Evolutionary conservation across 345 rosid species (phyloP).

Genomic region (Garcia nutans): DNA sequence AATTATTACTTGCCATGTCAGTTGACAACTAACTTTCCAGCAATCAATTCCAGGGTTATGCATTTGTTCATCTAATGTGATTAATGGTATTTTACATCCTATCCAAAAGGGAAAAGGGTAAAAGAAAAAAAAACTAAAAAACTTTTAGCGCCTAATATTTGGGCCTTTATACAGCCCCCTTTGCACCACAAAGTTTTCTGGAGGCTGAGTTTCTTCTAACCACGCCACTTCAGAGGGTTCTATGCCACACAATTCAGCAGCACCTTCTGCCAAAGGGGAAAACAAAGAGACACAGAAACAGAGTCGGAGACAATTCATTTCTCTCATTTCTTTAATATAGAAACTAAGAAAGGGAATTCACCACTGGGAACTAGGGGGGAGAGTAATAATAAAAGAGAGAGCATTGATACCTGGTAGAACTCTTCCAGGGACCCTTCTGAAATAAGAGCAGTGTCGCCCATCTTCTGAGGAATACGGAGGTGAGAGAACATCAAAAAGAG

Average conservation of each 20-base stretch:
- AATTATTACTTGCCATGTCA: conserved; percentile 21
- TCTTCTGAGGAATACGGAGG: conserved; percentile 69
- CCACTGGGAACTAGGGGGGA: too few relatives aligned
- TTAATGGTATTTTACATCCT: conserved; percentile 11
- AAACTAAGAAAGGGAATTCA: too few relatives aligned
- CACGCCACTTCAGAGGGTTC: conserved; percentile 53
- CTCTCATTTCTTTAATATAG: background rate
- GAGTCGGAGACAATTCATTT: too few relatives aligned
- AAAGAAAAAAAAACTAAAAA: background rate
- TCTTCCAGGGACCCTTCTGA: conserved; percentile 45
- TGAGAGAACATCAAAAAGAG: conserved; percentile 65
- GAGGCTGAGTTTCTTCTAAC: conserved; percentile 83
- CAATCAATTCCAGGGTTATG: conserved; percentile 17
- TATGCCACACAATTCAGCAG: conserved; percentile 55
- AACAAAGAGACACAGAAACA: background rate
- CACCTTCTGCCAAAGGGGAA: conserved; percentile 41
- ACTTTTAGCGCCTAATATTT: conserved; percentile 48
- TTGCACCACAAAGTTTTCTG: conserved; percentile 72
- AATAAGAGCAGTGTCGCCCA: conserved; percentile 68
- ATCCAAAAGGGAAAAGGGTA: background rate
- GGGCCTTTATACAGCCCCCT: conserved; percentile 75
- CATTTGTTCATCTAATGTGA: conserved; percentile 19
- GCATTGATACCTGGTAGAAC: conserved; percentile 56
- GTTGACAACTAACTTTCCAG: conserved; percentile 27
- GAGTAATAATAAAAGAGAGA: background rate